A percentile compares a stretch with the other conserved stretches of the same genome.
Conservation (phyloP, 805 yeast genomes). For the Saturnispora halmiae region DNA sequence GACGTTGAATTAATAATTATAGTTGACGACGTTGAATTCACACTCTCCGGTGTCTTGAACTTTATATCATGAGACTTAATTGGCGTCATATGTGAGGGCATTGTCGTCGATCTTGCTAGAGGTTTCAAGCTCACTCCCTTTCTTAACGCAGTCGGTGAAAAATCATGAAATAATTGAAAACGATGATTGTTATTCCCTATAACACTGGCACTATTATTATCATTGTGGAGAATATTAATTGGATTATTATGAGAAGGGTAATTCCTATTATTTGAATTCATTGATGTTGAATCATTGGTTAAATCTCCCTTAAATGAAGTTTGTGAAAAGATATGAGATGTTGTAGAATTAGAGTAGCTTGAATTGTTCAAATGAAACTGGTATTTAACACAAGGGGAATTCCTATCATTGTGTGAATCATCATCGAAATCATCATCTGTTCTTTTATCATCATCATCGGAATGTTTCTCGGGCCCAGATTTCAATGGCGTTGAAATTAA, state of each 20-base stretch:
- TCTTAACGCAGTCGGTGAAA: neutral
- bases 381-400: constrained; percentile 7
- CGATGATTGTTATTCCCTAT: no score
- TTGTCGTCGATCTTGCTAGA: constrained; percentile 5
- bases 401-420: neutral
- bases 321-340: constrained; percentile 8
- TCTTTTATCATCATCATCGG: neutral
- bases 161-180: constrained; percentile 3
- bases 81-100: constrained; percentile 2
- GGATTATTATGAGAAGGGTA: no score
- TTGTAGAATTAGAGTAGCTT: constrained; percentile 1
- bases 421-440: neutral
- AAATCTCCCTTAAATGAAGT: constrained; percentile 1
- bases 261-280: neutral
- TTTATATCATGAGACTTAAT: neutral
- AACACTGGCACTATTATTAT: neutral
- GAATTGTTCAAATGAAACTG: constrained; percentile 6
- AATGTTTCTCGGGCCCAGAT: neutral
- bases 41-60: constrained; percentile 7
- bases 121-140: neutral
- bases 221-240: no score
- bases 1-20: constrained; percentile 25
- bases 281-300: constrained; percentile 5
- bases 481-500: constrained; percentile 4
- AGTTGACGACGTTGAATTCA: constrained; percentile 29